Conservation (phyloP, 2,329 filamentous ascomycete species). For the Sporothrix dimorphospora region DNA sequence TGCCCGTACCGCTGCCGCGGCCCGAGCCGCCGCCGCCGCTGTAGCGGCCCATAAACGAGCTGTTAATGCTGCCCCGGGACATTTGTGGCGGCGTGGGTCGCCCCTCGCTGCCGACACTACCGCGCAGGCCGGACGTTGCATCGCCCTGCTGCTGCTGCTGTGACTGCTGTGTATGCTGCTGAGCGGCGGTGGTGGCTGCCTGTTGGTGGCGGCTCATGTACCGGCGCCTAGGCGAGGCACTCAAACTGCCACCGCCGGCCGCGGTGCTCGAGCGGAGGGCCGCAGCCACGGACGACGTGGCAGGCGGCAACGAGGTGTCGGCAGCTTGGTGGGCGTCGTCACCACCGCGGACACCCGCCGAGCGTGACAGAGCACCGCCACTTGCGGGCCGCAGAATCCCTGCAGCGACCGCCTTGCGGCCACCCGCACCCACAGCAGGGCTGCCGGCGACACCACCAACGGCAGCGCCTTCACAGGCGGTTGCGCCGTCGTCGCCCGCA, state of each 20-base stretch:
- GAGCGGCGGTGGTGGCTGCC: not conserved
- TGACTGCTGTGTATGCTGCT: not conserved
- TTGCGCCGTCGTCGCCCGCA: not conserved
- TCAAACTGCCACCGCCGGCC: not conserved
- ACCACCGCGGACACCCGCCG: not conserved
- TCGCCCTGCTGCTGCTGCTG: not conserved
- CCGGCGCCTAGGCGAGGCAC: constrained; percentile 30
- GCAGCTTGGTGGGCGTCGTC: not conserved
- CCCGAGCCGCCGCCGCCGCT: constrained; percentile 28
- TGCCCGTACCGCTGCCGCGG: constrained; percentile 42
- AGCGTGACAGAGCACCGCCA: constrained; percentile 24
- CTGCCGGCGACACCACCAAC: not conserved
- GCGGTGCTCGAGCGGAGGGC: not conserved
- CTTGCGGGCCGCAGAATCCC: constrained; percentile 25
- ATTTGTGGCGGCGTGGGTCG: constrained; percentile 50
- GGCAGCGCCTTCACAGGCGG: not conserved
- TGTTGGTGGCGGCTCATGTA: constrained; percentile 31
- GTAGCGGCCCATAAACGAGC: constrained; percentile 40
- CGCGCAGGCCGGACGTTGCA: constrained; percentile 21
- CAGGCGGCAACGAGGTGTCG: constrained; percentile 21
- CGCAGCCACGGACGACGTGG: not conserved
- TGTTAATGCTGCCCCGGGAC: constrained; percentile 51
- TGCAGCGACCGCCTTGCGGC: constrained; percentile 14
- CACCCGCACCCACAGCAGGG: not conserved
- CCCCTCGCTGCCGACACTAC: constrained; percentile 29